These are phyloP conservation scores for Quercus phellos DNA, from an alignment of 331 rosid genomes.

Conservation along the genomic window DNA sequence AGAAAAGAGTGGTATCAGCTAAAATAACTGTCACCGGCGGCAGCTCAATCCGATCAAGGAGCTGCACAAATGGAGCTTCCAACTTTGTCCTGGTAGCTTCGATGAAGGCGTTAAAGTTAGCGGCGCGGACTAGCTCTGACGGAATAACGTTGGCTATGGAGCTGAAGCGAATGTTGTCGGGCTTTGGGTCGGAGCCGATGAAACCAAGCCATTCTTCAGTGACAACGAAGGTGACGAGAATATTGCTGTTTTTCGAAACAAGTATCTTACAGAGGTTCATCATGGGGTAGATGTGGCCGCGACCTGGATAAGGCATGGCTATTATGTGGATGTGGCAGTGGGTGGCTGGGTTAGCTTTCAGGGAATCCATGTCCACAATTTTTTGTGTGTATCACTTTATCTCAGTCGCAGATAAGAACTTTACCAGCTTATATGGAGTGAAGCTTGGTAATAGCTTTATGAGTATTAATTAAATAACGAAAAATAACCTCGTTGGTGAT, in stretches of 20 bases:
- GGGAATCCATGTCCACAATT: slow-evolving; percentile 3
- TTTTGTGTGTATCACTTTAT: too few species aligned
- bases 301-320: slow-evolving; percentile 42
- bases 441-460: too few species aligned
- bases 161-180: slow-evolving; percentile 32
- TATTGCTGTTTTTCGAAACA: neutral
- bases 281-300: slow-evolving; percentile 46
- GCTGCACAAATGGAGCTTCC: too few species aligned
- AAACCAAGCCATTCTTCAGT: slow-evolving; percentile 54
- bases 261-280: slow-evolving; percentile 47
- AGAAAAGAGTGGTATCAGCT: slow-evolving; percentile 23
- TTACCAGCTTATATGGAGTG: too few species aligned
- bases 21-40: neutral
- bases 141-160: slow-evolving; percentile 60
- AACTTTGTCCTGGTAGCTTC: too few species aligned
- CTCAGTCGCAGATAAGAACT: too few species aligned
- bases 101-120: slow-evolving; percentile 11
- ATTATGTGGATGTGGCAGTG: slow-evolving; percentile 22
- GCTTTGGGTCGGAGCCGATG: slow-evolving; percentile 32
- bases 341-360: neutral
- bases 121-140: slow-evolving; percentile 45
- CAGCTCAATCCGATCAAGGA: neutral
- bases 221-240: slow-evolving; percentile 38
- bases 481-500: too few species aligned
- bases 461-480: too few species aligned